A percentile compares a stretch with the other conserved stretches of the same genome.
Evolutionary conservation across 2,329 filamentous ascomycete species (phyloP).

Genomic region (Trichoderma atrobrunneum): DNA sequence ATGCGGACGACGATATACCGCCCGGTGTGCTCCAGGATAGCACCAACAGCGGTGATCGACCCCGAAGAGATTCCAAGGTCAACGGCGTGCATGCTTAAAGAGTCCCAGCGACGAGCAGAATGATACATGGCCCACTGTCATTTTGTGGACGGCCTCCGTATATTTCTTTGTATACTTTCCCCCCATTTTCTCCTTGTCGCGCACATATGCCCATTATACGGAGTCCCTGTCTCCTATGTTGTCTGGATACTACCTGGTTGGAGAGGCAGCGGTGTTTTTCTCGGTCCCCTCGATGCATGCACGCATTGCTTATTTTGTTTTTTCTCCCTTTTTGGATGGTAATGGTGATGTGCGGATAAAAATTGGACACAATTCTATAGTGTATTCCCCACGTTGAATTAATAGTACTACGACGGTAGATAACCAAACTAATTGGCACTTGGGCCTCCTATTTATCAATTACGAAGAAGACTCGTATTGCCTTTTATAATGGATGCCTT

Average conservation of each 20-base stretch:
- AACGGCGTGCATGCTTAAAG: constrained; percentile 32
- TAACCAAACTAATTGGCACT: constrained; percentile 1
- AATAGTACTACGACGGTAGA: constrained; percentile 6
- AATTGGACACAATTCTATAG: constrained; percentile 15
- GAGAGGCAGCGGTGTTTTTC: constrained; percentile 18
- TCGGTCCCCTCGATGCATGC: neutral
- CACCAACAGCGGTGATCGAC: constrained; percentile 34
- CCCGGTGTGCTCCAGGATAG: constrained; percentile 36
- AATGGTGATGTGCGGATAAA: constrained; percentile 7
- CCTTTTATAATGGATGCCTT: too few species aligned
- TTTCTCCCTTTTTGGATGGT: constrained; percentile 8
- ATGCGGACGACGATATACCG: constrained; percentile 28
- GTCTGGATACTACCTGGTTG: constrained; percentile 17
- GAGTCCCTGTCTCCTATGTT: constrained; percentile 18
- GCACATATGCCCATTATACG: constrained; percentile 4
- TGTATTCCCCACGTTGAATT: constrained; percentile 10
- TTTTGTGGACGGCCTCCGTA: neutral
- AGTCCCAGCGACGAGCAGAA: neutral
- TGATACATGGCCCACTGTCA: neutral
- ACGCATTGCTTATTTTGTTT: neutral
- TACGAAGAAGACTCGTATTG: neutral
- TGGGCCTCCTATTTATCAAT: neutral
- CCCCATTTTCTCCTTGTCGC: neutral
- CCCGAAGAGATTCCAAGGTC: constrained; percentile 33
- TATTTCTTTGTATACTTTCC: constrained; percentile 17